A percentile compares a stretch with the other conserved stretches of the same genome.
Conservation (phyloP, 306 rosid species). For the Abrus pulchellus region DNA sequence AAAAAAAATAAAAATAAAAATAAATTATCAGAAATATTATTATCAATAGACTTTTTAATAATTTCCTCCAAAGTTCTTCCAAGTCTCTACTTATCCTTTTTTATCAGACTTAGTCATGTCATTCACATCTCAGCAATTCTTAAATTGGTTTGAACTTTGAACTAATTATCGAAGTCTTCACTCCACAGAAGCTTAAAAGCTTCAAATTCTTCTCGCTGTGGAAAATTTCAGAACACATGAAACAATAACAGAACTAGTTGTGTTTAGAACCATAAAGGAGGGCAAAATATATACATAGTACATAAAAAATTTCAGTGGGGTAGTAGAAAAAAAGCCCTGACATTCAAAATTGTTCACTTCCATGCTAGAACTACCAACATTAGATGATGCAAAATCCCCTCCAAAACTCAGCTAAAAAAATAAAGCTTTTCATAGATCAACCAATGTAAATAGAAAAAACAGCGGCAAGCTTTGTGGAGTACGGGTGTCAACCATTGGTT, state of each 20-base stretch:
- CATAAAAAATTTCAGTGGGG: slow-evolving; percentile 24
- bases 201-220: too few species aligned
- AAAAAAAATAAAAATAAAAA: too few species aligned
- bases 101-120: too few species aligned
- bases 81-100: too few species aligned
- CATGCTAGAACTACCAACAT: slow-evolving; percentile 30
- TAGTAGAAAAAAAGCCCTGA: not conserved
- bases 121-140: too few species aligned
- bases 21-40: too few species aligned
- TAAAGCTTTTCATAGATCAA: not conserved
- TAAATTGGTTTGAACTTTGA: too few species aligned
- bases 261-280: not conserved
- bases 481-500: slow-evolving; percentile 2
- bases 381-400: slow-evolving; percentile 30
- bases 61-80: too few species aligned
- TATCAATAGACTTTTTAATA: too few species aligned
- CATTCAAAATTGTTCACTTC: slow-evolving; percentile 8
- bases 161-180: too few species aligned
- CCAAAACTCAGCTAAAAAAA: not conserved
- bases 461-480: slow-evolving; percentile 17
- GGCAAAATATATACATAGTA: not conserved
- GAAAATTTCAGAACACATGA: not conserved
- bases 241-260: slow-evolving; percentile 14
- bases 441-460: not conserved
- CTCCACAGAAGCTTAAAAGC: too few species aligned